Evolutionary conservation across 192 early-diverging fungal genomes (phyloP), one percentile per base, ranked within the genome.

Genomic region (Coemansia sp.): DNA sequence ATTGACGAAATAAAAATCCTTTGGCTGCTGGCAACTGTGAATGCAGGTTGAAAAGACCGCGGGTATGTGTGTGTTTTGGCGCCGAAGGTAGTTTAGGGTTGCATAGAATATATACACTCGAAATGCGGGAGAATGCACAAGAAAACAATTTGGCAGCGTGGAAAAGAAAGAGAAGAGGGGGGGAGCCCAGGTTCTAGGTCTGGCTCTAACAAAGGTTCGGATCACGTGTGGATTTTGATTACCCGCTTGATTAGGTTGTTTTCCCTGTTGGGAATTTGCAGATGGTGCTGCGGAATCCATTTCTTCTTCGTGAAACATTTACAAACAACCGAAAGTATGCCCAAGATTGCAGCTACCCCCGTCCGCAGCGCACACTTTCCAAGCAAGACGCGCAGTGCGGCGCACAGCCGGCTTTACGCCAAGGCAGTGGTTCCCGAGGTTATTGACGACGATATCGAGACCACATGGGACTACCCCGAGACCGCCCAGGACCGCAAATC

Each of bases 361-460:
- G 59, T 57, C 32, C 51, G 55, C 49, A 56, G 64, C 67, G 30
- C 29, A 27, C 51, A 63, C 46, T 77, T 66, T 65, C 28, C 43
- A 6, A 11, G 57, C 53, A 63, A 57, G 58, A 56, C 61, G 18
- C 62, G 51, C 27, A 74, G 62, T 9, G 58, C 62, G 2, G 60
- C 77, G 10, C 77, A 65, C 50, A 50, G 43, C 27, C 63, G 60
- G 11, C 72, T 71, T 2, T 80, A 58, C 32, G 65, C 56, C 14
- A 44, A 53, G 0, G 72, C 77, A 1, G 62, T 71, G 3, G 63
- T 53, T 21, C 77, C 77, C 1, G 66, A 55, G 19, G 38, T 45
- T 7, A 74, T 81, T 48, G 79, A 81, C 55, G 79, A 81, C 49
- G 79, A 81, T 35, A 57, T 81, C 35, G 62, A 67, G 32, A 81